Percentiles rank a stretch among this genome's conserved stretches.
These are phyloP conservation scores for Chlamydomonas sp. DNA, from an alignment of 139 green algal species.

Conservation along the genomic window DNA sequence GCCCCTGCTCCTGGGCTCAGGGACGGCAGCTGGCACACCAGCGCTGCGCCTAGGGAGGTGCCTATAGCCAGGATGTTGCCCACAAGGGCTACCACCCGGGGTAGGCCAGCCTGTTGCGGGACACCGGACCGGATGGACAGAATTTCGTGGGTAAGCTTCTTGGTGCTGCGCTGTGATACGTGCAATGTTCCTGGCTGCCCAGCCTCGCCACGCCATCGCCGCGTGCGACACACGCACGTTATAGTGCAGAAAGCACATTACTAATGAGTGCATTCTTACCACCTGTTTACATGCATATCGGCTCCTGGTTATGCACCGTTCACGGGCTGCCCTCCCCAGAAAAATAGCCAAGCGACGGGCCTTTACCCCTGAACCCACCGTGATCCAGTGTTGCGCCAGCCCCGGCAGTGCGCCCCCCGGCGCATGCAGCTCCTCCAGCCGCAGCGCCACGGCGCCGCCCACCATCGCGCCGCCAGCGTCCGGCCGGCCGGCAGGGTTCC, in stretches of 20 bases:
- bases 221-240: no score
- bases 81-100: constrained; percentile 45
- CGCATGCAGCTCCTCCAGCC: constrained; percentile 50
- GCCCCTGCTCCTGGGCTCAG: not conserved
- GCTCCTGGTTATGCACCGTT: not conserved
- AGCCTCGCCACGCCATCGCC: no score
- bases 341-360: not conserved
- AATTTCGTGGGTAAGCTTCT: not conserved
- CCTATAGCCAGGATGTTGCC: constrained; percentile 56
- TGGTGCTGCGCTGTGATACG: not conserved
- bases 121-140: not conserved
- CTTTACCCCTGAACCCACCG: not conserved
- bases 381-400: constrained; percentile 42
- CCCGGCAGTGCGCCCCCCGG: constrained; percentile 5
- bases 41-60: constrained; percentile 33
- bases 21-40: constrained; percentile 57
- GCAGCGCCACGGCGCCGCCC: constrained; percentile 59
- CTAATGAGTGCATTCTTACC: no score
- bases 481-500: constrained; percentile 57
- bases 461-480: constrained; percentile 59
- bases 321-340: not conserved
- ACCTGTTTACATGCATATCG: no score
- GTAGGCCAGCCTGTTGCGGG: constrained; percentile 3
- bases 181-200: no score
- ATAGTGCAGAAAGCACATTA: no score